Evolutionary conservation across 805 yeast species (phyloP).

Genomic region (Cyberlindnera amylophila): DNA sequence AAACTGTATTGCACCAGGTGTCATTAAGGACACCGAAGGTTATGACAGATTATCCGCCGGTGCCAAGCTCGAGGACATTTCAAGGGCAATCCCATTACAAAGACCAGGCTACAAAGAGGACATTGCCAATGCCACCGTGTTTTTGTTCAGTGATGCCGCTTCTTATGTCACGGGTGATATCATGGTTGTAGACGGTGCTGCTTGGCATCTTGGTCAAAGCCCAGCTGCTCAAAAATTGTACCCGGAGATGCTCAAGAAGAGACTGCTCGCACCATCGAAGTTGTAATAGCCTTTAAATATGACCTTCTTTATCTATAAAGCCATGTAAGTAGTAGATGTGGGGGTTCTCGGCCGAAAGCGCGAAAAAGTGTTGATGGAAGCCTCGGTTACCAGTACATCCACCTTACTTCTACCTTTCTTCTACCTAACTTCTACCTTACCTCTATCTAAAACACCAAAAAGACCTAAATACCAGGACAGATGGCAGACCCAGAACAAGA

Average conservation of each 20-base stretch:
- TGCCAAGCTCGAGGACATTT: constrained; percentile 37
- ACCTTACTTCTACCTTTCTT: too few species aligned
- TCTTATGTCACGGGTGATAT: constrained; percentile 72
- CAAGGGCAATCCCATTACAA: constrained; percentile 49
- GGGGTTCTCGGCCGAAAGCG: too few species aligned
- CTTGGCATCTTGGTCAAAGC: constrained; percentile 72
- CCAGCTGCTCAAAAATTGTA: constrained; percentile 34
- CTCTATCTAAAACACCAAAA: too few species aligned
- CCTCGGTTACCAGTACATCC: too few species aligned
- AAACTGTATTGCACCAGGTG: constrained; percentile 90
- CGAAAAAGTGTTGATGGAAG: too few species aligned
- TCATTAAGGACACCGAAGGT: constrained; percentile 86
- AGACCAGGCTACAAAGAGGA: constrained; percentile 69
- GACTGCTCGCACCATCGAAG: constrained; percentile 34
- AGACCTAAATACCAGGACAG: too few species aligned
- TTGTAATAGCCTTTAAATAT: too few species aligned
- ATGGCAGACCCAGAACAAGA: not conserved
- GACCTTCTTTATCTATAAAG: too few species aligned
- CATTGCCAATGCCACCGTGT: constrained; percentile 85
- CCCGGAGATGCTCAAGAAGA: constrained; percentile 38
- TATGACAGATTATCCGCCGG: constrained; percentile 54
- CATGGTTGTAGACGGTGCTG: constrained; percentile 84
- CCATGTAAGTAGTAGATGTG: too few species aligned
- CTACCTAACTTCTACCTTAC: too few species aligned
- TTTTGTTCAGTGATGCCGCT: constrained; percentile 80